Conservation (phyloP, 163 green algal genomes). For the Scenedesmus sp. region DNA sequence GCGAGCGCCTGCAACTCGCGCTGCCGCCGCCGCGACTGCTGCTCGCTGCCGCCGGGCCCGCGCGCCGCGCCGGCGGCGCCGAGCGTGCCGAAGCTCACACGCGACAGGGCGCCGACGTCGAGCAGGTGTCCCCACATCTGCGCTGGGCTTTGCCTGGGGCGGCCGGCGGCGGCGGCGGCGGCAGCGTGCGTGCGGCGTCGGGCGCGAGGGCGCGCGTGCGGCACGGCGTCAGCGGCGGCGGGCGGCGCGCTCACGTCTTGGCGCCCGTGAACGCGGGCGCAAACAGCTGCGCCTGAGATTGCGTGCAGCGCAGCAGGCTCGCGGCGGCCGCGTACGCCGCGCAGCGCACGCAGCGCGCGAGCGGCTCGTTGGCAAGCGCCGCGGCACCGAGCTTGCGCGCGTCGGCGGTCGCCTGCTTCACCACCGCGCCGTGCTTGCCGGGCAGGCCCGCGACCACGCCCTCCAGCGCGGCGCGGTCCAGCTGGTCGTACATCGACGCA, state of each 20-base stretch:
- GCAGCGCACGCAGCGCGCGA: slow-evolving; percentile 20
- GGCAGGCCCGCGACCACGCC: not conserved
- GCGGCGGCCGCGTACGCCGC: slow-evolving; percentile 14
- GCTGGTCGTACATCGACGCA: slow-evolving; percentile 18
- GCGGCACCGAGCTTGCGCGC: too few relatives aligned
- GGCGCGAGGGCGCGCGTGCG: too few relatives aligned
- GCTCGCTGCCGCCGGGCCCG: not conserved
- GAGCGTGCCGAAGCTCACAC: slow-evolving; percentile 8
- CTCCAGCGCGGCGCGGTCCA: slow-evolving; percentile 6
- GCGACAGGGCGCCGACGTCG: not conserved
- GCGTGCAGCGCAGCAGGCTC: slow-evolving; percentile 24
- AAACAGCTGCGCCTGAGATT: slow-evolving; percentile 22
- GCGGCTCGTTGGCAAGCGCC: too few relatives aligned
- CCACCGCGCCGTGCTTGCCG: too few relatives aligned
- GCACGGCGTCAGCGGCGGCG: too few relatives aligned
- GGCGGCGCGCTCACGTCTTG: slow-evolving; percentile 8
- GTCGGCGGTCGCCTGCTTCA: too few relatives aligned
- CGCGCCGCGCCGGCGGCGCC: not conserved
- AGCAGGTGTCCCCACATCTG: slow-evolving; percentile 32
- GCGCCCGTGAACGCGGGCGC: slow-evolving; percentile 28
- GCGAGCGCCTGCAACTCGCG: slow-evolving; percentile 36
- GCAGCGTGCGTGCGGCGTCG: not conserved
- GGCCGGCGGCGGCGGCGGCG: not conserved
- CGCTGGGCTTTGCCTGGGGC: slow-evolving; percentile 15
- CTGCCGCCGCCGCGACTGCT: not conserved